These are phyloP conservation scores for Stagonosporopsis rhizophila DNA, from an alignment of 2,329 filamentous ascomycete species.

Conservation along the genomic window DNA sequence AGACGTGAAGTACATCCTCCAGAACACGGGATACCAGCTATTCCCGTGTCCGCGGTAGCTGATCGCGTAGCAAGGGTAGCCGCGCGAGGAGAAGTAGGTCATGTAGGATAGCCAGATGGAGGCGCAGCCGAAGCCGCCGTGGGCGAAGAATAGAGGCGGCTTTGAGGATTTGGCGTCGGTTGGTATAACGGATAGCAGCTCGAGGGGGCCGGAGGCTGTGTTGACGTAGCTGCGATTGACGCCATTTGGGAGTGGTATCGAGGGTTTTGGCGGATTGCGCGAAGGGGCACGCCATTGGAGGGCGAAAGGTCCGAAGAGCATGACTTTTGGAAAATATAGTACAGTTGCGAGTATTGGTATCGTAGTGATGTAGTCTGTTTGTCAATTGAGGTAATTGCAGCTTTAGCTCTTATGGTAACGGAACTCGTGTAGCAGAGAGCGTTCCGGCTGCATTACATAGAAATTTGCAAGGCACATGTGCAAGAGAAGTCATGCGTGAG, in stretches of 20 bases:
- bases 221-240: slow-evolving; percentile 56
- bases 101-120: slow-evolving; percentile 63
- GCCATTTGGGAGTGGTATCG: slow-evolving; percentile 50
- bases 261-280: slow-evolving; percentile 30
- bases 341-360: background rate
- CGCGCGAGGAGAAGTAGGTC: slow-evolving; percentile 54
- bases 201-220: slow-evolving; percentile 57
- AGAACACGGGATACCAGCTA: slow-evolving; percentile 60
- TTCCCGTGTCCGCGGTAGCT: slow-evolving; percentile 62
- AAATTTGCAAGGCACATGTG: background rate
- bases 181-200: slow-evolving; percentile 57
- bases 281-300: slow-evolving; percentile 39
- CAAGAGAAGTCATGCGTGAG: background rate
- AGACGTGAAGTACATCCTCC: slow-evolving; percentile 57
- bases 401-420: background rate
- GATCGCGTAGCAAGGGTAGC: slow-evolving; percentile 61
- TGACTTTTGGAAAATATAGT: background rate
- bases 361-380: background rate
- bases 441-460: background rate
- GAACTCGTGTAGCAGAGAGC: background rate
- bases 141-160: slow-evolving; percentile 59
- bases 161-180: slow-evolving; percentile 14
- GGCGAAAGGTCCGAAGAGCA: slow-evolving; percentile 40
- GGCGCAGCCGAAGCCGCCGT: slow-evolving; percentile 63
- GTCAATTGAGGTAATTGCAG: background rate